These are phyloP conservation scores for Chlamydomonas sp. DNA, from an alignment of 139 green algal species.

Conservation along the genomic window DNA sequence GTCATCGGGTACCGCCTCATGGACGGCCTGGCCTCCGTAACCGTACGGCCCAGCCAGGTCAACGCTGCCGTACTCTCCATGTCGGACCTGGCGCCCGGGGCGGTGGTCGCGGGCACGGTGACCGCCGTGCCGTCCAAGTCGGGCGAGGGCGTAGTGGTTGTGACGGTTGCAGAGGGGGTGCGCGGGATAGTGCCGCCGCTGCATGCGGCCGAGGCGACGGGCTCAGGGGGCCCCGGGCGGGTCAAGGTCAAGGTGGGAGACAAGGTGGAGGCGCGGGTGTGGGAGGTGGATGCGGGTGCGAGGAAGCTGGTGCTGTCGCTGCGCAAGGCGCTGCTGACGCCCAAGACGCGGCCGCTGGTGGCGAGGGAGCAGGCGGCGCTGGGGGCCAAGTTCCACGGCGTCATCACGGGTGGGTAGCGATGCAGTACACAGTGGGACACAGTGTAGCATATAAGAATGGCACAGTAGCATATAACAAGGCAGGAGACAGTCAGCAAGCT, in stretches of 20 bases:
- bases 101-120: conserved; percentile 37
- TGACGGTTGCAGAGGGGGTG: conserved; percentile 31
- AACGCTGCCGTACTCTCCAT: conserved; percentile 35
- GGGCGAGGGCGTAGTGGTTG: conserved; percentile 32
- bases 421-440: background rate
- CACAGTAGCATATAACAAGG: background rate
- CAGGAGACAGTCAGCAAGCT: background rate
- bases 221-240: conserved; percentile 11
- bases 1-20: conserved; percentile 88
- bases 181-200: conserved; percentile 43
- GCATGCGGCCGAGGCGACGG: conserved; percentile 61
- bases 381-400: conserved; percentile 80
- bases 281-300: conserved; percentile 64
- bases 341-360: conserved; percentile 75
- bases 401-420: conserved; percentile 79
- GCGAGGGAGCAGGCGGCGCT: conserved; percentile 59
- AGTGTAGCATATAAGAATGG: background rate
- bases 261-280: conserved; percentile 63
- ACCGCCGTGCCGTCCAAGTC: conserved; percentile 15
- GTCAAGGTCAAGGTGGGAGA: conserved; percentile 69
- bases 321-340: conserved; percentile 83
- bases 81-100: conserved; percentile 44
- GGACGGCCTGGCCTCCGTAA: conserved; percentile 82
- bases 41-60: conserved; percentile 48
- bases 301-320: conserved; percentile 78